Conservation (phyloP, 768 basidiomycete genomes). For the Phaffia tasmanica region DNA sequence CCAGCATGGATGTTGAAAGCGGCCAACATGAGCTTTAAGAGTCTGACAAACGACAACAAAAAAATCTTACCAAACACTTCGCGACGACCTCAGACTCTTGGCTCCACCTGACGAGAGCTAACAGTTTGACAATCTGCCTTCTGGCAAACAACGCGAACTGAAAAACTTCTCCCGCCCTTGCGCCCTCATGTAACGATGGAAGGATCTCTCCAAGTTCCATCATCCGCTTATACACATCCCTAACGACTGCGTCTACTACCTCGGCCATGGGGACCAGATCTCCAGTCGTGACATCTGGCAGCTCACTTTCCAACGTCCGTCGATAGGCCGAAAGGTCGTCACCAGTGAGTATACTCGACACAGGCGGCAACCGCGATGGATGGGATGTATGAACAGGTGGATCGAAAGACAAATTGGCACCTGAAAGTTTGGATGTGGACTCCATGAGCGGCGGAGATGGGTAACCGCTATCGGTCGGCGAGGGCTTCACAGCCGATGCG, state of each 20-base stretch:
- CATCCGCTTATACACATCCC: conserved; percentile 70
- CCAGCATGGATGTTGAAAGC: not conserved
- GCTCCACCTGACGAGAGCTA: conserved; percentile 77
- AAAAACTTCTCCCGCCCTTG: conserved; percentile 66
- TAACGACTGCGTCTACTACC: conserved; percentile 61
- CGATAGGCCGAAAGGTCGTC: not conserved
- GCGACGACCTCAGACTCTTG: conserved; percentile 43
- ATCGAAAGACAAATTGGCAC: too few relatives aligned
- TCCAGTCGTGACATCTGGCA: conserved; percentile 54
- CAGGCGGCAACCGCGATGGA: too few relatives aligned
- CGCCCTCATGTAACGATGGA: conserved; percentile 36
- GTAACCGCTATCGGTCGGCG: not conserved
- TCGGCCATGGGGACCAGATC: conserved; percentile 65
- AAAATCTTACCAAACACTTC: conserved; percentile 27
- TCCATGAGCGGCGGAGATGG: conserved; percentile 11
- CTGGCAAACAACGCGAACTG: conserved; percentile 86
- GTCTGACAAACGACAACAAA: not conserved
- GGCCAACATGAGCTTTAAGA: not conserved
- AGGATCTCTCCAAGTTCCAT: conserved; percentile 68
- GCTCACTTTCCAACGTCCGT: conserved; percentile 54
- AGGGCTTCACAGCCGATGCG: not conserved
- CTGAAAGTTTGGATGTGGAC: not conserved
- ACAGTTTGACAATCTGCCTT: conserved; percentile 78
- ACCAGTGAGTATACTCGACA: not conserved
- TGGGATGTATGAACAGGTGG: too few relatives aligned